Evolutionary conservation across 805 yeast genomes (phyloP), one percentile per base, ranked within the genome.

Genomic region (Yamadazyma endophytica): DNA sequence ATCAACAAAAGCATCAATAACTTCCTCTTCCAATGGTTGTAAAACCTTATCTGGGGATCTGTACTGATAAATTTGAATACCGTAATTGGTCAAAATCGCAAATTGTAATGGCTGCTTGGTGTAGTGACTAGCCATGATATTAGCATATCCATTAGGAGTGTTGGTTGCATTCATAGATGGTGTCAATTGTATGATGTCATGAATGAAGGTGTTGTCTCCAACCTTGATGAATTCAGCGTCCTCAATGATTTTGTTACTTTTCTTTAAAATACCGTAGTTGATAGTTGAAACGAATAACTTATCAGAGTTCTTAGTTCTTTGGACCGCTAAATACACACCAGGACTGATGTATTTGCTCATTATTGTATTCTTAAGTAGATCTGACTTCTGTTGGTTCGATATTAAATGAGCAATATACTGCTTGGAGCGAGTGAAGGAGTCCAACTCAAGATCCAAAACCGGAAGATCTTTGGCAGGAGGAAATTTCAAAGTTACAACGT

Each of bases 101-200:
- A 89, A 73, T 46, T 76, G 77, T 27, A 83, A 70, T 0, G 85
- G 77, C 13, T 70, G 66, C 13, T 73, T 58, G 12, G 79, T 73
- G 50, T 86, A 90, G 47, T 89, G 97, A 5, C 90, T 79, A 1
- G 96, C 95, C 56, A 85, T 77, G 37, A 79, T 79, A 52, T 90
- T 89, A 7, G 87, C 85, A 51, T 79, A 86, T 2, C 96, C 96
- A 44, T 68, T 75, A 13, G 95, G 95, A 26, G 75, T 75, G 25
- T 74, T 60, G 0, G 90, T 73, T 1, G 94, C 86, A 48, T 75
- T 73, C 68, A 81, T 81, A 2, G 79, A 62, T 11, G 84, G 77
- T 0, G 90, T 74, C 26, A 85, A 49, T 39, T 82, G 84, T 12
- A 78, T 74, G 40, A 89, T 79, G 29, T 83, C 85, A 47, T 80